These are phyloP conservation scores for Amphicarpaea edgeworthii DNA, from an alignment of 306 rosid species.

Conservation along the genomic window DNA sequence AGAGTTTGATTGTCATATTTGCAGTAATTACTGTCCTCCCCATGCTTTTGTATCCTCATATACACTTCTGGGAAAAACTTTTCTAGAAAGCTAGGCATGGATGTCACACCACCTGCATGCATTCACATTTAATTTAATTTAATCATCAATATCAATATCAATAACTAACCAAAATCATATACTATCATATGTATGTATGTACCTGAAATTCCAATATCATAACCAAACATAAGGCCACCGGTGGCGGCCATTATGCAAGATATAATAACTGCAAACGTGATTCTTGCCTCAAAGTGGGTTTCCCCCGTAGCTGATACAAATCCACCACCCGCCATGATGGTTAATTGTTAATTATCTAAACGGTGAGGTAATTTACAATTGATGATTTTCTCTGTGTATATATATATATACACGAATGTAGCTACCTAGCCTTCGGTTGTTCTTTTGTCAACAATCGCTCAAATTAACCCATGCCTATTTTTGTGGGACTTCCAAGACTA, in stretches of 20 bases:
- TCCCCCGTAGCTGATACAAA: conserved; percentile 27
- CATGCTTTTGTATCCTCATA: conserved; percentile 12
- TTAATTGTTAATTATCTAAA: neutral
- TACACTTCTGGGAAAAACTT: conserved; percentile 71
- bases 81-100: conserved; percentile 64
- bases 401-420: neutral
- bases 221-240: conserved; percentile 79
- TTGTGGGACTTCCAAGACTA: too few relatives aligned
- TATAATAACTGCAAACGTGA: conserved; percentile 53
- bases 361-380: neutral
- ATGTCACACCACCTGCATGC: conserved; percentile 78
- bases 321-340: conserved; percentile 55
- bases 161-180: neutral
- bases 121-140: conserved; percentile 2
- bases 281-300: conserved; percentile 55
- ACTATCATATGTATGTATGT: neutral
- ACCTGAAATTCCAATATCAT: conserved; percentile 71
- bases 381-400: neutral
- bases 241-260: conserved; percentile 68
- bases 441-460: too few relatives aligned
- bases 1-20: conserved; percentile 75
- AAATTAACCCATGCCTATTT: too few relatives aligned
- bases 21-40: conserved; percentile 63
- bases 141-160: neutral
- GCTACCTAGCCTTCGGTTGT: too few relatives aligned